Evolutionary conservation across 2,329 filamentous ascomycete species (phyloP), one percentile per base, ranked within the genome.

Genomic region (Pestalotiopsis sp.): DNA sequence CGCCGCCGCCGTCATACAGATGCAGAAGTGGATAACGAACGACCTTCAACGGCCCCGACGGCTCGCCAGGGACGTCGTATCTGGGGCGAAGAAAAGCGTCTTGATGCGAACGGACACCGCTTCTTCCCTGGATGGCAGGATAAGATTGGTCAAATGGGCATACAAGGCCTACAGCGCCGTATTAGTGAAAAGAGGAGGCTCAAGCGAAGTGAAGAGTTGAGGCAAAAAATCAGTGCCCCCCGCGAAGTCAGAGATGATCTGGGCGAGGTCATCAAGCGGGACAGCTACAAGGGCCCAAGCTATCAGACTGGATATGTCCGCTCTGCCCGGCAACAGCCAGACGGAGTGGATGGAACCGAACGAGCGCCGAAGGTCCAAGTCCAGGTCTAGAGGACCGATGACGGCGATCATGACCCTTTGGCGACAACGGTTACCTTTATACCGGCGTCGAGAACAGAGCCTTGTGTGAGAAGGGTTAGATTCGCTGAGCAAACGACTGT

Each of bases 211-310:
- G 83, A 86, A 69, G 87, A 88, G 74, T 80, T 91, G 66, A 83
- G 89, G 7, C 81, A 85, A 71, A 90, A 84, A 77, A 91, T 91
- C 59, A 90, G 88, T 69, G 84, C 82, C 4, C 89, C 89, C 0
- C 83, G 80, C 27, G 86, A 88, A 73, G 87, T 90, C 23, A 80
- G 87, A 31, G 87, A 90, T 71, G 87, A 87, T 3, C 85, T 90
- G 2, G 86, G 84, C 14, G 87, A 90, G 38, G 83, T 90, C 62
- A 85, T 89, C 60, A 81, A 85, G 64, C 80, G 82, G 45, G 82
- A 79, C 56, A 82, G 78, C 49, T 82, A 82, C 69, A 78, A 77
- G 64, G 80, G 76, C 14, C 75, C 76, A 39, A 78, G 75, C 31
- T 78, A 78, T 66, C 76, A 79, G 68, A 68, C 59, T 57, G 59